Evolutionary conservation across 139 green algal species (phyloP).

Genomic region (Choricystis sp.): DNA sequence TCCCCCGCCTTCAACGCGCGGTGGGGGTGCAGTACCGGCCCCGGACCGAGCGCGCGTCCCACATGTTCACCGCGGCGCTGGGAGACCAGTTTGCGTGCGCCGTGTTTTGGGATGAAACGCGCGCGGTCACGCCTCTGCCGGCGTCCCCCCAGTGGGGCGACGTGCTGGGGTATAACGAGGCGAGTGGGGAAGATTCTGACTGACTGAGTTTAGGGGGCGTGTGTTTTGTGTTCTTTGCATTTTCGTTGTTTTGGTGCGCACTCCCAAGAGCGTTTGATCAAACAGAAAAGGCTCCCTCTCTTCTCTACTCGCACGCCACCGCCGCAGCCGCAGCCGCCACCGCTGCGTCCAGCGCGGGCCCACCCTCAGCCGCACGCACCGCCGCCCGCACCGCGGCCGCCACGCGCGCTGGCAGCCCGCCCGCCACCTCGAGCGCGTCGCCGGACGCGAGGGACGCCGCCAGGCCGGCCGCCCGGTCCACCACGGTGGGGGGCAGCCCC

Average conservation of each 20-base stretch:
- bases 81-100: slow-evolving; percentile 39
- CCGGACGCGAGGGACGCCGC: slow-evolving; percentile 5
- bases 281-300: no score
- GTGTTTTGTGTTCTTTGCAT: no score
- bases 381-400: not conserved
- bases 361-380: not conserved
- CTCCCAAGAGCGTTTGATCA: no score
- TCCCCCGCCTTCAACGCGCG: slow-evolving; percentile 26
- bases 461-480: slow-evolving; percentile 12
- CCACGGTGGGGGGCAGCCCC: slow-evolving; percentile 27
- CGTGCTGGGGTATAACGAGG: no score
- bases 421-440: not conserved
- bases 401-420: not conserved
- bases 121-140: no score
- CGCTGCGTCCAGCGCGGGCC: not conserved
- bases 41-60: slow-evolving; percentile 29
- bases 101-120: no score
- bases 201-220: no score
- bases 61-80: slow-evolving; percentile 34
- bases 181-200: no score
- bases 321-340: slow-evolving; percentile 1
- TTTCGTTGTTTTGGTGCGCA: no score
- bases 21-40: slow-evolving; percentile 52
- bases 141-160: no score
- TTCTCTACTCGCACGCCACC: no score